Evolutionary conservation across 441 rosid species (phyloP).

Genomic region (Capsella rubella): DNA sequence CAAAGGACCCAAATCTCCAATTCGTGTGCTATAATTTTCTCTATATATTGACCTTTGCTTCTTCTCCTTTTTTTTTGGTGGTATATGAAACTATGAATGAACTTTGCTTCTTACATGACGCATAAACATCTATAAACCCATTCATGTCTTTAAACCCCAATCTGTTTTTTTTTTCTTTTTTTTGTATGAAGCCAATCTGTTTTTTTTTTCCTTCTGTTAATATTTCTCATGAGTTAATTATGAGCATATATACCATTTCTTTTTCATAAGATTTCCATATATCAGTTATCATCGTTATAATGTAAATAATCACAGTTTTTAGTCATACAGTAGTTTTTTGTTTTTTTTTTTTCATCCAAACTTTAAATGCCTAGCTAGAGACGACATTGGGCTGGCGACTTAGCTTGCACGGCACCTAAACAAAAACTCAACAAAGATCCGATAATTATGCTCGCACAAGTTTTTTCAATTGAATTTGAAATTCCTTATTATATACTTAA

Average conservation of each 20-base stretch:
- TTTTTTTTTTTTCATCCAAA: not conserved
- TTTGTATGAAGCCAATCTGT: not conserved
- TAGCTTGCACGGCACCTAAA: constrained; percentile 43
- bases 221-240: not conserved
- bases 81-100: not conserved
- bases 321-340: no score
- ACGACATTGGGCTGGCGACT: constrained; percentile 40
- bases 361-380: constrained; percentile 26
- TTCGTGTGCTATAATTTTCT: constrained; percentile 22
- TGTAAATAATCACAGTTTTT: no score
- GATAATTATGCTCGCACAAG: constrained; percentile 39
- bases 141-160: not conserved
- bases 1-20: not conserved
- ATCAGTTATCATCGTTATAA: not conserved
- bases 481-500: not conserved
- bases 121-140: constrained; percentile 9
- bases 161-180: not conserved
- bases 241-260: not conserved
- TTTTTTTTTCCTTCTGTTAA: not conserved
- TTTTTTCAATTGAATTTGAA: not conserved
- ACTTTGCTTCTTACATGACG: constrained; percentile 21
- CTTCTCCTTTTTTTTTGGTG: not conserved
- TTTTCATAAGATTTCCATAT: not conserved
- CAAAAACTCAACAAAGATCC: constrained; percentile 45
- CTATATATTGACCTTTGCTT: constrained; percentile 30